Base-by-base conservation (phyloP, 163 green algal species). In the Chloroidium sp. region DNA sequence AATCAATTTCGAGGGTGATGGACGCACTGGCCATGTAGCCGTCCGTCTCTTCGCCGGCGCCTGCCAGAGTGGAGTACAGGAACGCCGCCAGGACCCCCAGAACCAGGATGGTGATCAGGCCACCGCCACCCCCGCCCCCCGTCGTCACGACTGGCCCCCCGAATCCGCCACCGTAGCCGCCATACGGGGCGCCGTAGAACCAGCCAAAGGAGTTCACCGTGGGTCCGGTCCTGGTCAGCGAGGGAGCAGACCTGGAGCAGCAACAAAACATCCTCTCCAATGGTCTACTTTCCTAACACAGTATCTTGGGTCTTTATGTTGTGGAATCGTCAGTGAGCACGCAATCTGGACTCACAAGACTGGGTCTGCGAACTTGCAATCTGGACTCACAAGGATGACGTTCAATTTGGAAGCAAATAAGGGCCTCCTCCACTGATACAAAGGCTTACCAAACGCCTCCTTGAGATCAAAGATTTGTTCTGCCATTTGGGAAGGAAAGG, bases 101-200 rank as follows among this genome's bases (percentile, higher is more conserved):
- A 61, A 77, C 57, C n/a, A 79, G 69, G 10, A 75, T 74, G 2
- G 67, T 68, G 61, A 2, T 64, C 75, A 68, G 74, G 6, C 61
- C 36, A 1, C 62, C 77, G 77, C 60, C 58, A 14, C 1, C 57
- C 72, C 74, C 62, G 69, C 79, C 74, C 13, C 69, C 61, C 1
- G 1, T n/a, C 1, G 69, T 57, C 10, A 72, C 62, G 1, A 76
- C 67, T 4, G 62, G 80, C 57, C 58, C 75, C 64, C 80, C 80
- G 64, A 77, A 83, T 57, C 59, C 74, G 60, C 69, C 14, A 2
- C n/a, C 67, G 64, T 72, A 72, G 64, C 64, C 64, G 64, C 64
- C 64, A 36, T 36, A 36, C 36, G 36, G 36, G 69, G 14, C 69
- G 74, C 74, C 75, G 59, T 78, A 78, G 75, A 57, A 68, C 57